These are phyloP conservation scores for Lizonia empirigonia DNA, from an alignment of 2,329 filamentous ascomycete species.

Conservation along the genomic window DNA sequence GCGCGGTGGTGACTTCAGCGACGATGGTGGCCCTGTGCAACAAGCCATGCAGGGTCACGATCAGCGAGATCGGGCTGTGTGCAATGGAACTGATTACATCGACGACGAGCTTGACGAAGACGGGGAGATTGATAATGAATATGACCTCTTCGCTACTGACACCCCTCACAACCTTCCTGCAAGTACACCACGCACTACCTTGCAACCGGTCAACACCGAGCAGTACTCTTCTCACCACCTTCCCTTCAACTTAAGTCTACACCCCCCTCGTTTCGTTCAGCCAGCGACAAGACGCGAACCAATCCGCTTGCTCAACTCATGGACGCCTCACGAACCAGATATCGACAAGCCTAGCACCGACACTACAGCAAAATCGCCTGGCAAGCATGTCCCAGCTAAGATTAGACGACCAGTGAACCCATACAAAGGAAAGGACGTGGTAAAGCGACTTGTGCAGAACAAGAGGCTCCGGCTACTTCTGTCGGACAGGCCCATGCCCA, in stretches of 20 bases:
- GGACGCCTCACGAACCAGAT: not conserved
- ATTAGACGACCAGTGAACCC: slow-evolving; percentile 13
- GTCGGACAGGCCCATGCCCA: slow-evolving; percentile 16
- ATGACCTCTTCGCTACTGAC: not conserved
- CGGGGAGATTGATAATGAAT: not conserved
- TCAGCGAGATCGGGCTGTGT: not conserved
- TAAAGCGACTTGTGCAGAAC: slow-evolving; percentile 28
- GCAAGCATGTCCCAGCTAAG: not conserved
- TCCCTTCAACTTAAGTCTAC: not conserved
- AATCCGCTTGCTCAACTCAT: slow-evolving; percentile 1
- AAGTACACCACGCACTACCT: not conserved
- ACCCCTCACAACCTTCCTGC: not conserved
- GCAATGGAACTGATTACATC: not conserved
- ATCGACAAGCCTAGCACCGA: not conserved
- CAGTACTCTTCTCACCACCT: not conserved
- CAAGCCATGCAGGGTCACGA: too few relatives aligned
- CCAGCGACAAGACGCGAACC: slow-evolving; percentile 5
- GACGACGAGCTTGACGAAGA: not conserved
- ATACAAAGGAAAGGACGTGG: slow-evolving; percentile 21
- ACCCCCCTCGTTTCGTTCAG: slow-evolving; percentile 1
- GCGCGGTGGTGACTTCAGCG: not conserved
- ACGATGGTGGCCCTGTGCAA: not conserved
- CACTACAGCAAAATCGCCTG: not conserved
- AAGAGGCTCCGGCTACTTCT: slow-evolving; percentile 26
- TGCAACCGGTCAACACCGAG: not conserved